Percentiles rank a stretch among this genome's conserved stretches.
These are phyloP conservation scores for Colletotrichum sp. DNA, from an alignment of 2,329 filamentous ascomycete genomes.

Conservation along the genomic window DNA sequence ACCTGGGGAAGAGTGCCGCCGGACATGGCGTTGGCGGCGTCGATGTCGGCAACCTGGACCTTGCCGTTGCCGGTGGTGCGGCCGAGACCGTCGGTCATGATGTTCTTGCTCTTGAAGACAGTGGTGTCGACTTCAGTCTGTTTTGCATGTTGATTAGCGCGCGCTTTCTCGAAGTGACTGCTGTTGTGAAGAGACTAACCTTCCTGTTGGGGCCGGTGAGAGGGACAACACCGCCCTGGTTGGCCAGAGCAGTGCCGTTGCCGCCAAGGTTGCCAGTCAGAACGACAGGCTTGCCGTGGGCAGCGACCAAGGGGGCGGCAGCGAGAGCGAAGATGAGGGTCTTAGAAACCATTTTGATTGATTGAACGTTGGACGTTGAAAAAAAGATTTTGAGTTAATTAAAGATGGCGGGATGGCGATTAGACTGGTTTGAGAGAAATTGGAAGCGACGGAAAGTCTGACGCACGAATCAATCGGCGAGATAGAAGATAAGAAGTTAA, in stretches of 20 bases:
- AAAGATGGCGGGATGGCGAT: background rate
- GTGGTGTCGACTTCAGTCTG: constrained; percentile 50
- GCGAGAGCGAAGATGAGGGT: constrained; percentile 25
- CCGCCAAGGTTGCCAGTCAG: constrained; percentile 37
- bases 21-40: constrained; percentile 37
- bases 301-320: constrained; percentile 31
- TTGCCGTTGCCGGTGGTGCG: constrained; percentile 37
- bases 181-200: background rate
- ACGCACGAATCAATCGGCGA: constrained; percentile 19
- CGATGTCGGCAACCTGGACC: constrained; percentile 38
- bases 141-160: background rate
- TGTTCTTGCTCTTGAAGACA: constrained; percentile 41
- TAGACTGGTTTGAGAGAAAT: background rate
- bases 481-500: background rate
- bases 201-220: constrained; percentile 41
- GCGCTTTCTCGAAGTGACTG: rapidly evolving
- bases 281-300: constrained; percentile 31
- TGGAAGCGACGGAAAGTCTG: background rate
- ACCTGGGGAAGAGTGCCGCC: constrained; percentile 45
- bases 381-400: background rate
- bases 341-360: constrained; percentile 22
- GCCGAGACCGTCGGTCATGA: constrained; percentile 42
- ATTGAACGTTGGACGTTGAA: background rate
- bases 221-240: constrained; percentile 42
- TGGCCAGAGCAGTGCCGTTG: constrained; percentile 43